These are phyloP conservation scores for Chaetomiaceae sp. DNA, from an alignment of 2,329 filamentous ascomycete genomes.

Conservation along the genomic window DNA sequence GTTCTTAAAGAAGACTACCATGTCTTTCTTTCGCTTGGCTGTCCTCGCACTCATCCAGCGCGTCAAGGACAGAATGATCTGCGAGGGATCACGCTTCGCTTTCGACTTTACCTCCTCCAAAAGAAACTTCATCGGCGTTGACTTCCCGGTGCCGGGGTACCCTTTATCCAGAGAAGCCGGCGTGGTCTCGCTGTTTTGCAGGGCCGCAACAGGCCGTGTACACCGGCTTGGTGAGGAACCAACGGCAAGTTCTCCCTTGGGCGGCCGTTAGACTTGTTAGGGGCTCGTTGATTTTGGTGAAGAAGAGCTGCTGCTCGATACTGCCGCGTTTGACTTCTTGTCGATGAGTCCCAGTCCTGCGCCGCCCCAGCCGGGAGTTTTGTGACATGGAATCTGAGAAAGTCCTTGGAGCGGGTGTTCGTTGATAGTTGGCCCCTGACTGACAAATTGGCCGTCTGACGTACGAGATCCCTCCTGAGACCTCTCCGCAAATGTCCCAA, in stretches of 20 bases:
- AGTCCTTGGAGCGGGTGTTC: too few relatives aligned
- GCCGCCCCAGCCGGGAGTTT: too few relatives aligned
- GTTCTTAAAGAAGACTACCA: slow-evolving; percentile 40
- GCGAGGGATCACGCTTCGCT: neutral
- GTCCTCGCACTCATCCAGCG: slow-evolving; percentile 46
- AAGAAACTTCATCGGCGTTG: slow-evolving; percentile 40
- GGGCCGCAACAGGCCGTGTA: slow-evolving; percentile 18
- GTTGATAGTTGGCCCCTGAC: too few relatives aligned
- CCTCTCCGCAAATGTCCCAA: neutral
- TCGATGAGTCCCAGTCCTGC: too few relatives aligned
- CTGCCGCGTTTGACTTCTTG: neutral
- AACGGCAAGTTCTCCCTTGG: slow-evolving; percentile 19
- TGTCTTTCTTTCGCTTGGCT: slow-evolving; percentile 36
- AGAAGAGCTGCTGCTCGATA: slow-evolving; percentile 13
- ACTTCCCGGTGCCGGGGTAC: slow-evolving; percentile 39
- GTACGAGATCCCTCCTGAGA: neutral
- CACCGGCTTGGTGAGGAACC: slow-evolving; percentile 22
- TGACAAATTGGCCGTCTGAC: too few relatives aligned
- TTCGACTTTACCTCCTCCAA: slow-evolving; percentile 17
- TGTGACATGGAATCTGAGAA: too few relatives aligned
- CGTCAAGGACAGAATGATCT: slow-evolving; percentile 34
- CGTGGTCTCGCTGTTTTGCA: slow-evolving; percentile 7
- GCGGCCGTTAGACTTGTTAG: slow-evolving; percentile 14
- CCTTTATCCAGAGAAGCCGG: slow-evolving; percentile 42
- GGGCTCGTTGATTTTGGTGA: slow-evolving; percentile 20